Evolutionary conservation across 768 basidiomycete genomes (phyloP).

Genomic region (Mycena vitilis): DNA sequence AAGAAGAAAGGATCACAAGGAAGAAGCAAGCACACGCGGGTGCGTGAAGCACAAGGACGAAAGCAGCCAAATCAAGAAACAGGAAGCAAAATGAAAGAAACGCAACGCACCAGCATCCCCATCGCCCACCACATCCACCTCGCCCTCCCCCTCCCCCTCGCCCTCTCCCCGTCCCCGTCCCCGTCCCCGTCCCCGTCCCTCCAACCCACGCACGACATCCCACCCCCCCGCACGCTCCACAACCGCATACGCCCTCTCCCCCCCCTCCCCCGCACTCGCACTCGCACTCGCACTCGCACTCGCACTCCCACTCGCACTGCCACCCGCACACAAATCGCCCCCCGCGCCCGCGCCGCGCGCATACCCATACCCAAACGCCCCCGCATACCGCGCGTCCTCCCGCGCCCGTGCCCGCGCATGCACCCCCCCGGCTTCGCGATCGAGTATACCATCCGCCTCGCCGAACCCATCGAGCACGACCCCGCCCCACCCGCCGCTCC

Average conservation of each 20-base stretch:
- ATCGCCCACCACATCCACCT: constrained; percentile 1
- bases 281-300: not conserved
- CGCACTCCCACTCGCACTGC: not conserved
- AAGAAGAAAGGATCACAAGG: not conserved
- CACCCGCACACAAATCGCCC: not conserved
- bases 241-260: constrained; percentile 19
- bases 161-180: constrained; percentile 39
- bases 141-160: constrained; percentile 39
- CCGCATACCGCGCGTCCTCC: not conserved
- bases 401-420: no score
- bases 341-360: not conserved
- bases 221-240: constrained; percentile 22
- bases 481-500: constrained; percentile 27
- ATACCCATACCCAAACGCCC: not conserved
- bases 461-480: constrained; percentile 4
- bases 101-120: not conserved
- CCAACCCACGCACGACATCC: constrained; percentile 8
- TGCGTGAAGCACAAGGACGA: no score
- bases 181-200: constrained; percentile 32
- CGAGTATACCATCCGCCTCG: not conserved
- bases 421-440: no score
- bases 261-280: not conserved
- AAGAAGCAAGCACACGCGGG: not conserved
- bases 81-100: not conserved
- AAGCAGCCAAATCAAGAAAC: not conserved